Conservation (phyloP, 768 basidiomycete species). For the Amanita rubescens region DNA sequence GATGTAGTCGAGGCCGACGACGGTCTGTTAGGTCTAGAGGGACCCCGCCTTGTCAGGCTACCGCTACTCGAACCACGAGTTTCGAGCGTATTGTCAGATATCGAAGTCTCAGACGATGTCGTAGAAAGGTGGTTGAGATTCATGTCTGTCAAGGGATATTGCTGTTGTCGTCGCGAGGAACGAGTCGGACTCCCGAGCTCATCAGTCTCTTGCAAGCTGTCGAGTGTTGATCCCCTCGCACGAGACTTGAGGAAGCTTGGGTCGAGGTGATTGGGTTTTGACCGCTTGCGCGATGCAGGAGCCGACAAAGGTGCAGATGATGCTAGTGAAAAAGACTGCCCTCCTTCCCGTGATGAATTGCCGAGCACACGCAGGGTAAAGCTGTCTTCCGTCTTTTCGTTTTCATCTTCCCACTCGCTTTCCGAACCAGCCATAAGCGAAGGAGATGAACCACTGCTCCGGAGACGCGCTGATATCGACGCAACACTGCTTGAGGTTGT, state of each 20-base stretch:
- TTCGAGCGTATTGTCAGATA: constrained; percentile 22
- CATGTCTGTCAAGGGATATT: constrained; percentile 54
- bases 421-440: constrained; percentile 44
- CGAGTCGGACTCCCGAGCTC: constrained; percentile 38
- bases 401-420: constrained; percentile 88
- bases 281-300: constrained; percentile 33
- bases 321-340: constrained; percentile 29
- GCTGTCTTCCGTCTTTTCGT: constrained; percentile 78
- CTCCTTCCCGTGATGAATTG: constrained; percentile 14
- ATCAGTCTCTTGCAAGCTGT: constrained; percentile 67
- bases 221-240: constrained; percentile 37
- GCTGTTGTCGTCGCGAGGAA: constrained; percentile 12
- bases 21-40: constrained; percentile 35
- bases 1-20: constrained; percentile 18
- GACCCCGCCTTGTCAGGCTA: constrained; percentile 45
- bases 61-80: constrained; percentile 26
- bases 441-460: constrained; percentile 37
- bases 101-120: constrained; percentile 19
- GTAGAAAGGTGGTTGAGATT: constrained; percentile 46
- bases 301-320: constrained; percentile 19
- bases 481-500: constrained; percentile 7
- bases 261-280: constrained; percentile 63
- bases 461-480: constrained; percentile 23
- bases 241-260: constrained; percentile 59
- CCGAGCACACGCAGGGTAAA: constrained; percentile 29